Percentiles rank a stretch among this genome's conserved stretches.
These are phyloP conservation scores for Vararia minispora DNA, from an alignment of 768 basidiomycete species.

Conservation along the genomic window DNA sequence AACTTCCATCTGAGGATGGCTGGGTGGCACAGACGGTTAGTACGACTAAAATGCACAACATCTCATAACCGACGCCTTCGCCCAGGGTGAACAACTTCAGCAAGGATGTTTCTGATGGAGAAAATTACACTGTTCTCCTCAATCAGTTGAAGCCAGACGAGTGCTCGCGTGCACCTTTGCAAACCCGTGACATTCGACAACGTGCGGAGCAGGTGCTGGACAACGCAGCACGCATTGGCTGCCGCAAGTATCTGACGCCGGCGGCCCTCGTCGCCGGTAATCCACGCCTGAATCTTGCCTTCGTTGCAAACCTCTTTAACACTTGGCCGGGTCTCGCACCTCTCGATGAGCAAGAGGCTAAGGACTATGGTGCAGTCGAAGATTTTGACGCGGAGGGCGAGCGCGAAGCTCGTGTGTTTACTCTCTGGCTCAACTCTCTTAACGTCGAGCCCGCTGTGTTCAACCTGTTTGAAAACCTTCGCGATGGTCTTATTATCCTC, in stretches of 20 bases:
- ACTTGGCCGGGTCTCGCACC: slow-evolving; percentile 92
- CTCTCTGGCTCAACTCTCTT: slow-evolving; percentile 94
- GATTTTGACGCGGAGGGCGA: slow-evolving; percentile 99
- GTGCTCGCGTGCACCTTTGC: slow-evolving; percentile 84
- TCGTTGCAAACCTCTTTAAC: slow-evolving; percentile 98
- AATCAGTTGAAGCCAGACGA: slow-evolving; percentile 93
- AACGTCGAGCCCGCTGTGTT: slow-evolving; percentile 94
- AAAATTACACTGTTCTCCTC: slow-evolving; percentile 94
- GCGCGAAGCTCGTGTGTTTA: slow-evolving; percentile 95
- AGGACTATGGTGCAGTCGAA: slow-evolving; percentile 81
- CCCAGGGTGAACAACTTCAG: slow-evolving; percentile 98
- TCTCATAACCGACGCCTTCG: neutral
- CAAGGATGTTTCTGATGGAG: slow-evolving; percentile 92
- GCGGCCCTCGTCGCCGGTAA: slow-evolving; percentile 90
- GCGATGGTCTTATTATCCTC: slow-evolving; percentile 82
- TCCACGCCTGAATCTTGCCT: slow-evolving; percentile 93
- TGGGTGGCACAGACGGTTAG: slow-evolving; percentile 76
- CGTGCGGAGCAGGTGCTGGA: slow-evolving; percentile 92
- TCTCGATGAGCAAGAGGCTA: slow-evolving; percentile 87
- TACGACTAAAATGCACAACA: slow-evolving; percentile 1
- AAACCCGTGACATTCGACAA: slow-evolving; percentile 69
- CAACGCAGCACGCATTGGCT: slow-evolving; percentile 89
- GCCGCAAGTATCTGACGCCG: slow-evolving; percentile 90
- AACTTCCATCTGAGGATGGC: slow-evolving; percentile 97
- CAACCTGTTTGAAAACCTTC: slow-evolving; percentile 93